Evolutionary conservation across 352 stramenopile species (phyloP).

Genomic region (Phytophthora multivora): DNA sequence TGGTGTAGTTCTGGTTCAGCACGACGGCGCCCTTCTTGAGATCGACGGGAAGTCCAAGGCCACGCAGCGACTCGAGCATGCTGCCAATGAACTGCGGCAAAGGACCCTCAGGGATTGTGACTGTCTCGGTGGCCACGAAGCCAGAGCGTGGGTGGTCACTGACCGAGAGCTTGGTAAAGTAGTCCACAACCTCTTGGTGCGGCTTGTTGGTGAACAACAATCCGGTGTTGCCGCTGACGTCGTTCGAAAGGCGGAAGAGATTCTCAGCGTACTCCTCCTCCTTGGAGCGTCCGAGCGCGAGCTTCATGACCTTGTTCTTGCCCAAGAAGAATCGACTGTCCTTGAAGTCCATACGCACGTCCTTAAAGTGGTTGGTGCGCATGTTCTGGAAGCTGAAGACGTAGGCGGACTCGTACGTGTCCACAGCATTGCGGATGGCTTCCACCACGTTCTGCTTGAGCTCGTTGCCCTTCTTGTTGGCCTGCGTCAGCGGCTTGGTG

Average conservation of each 20-base stretch:
- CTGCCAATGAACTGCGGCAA: slow-evolving; percentile 94
- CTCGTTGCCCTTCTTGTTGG: slow-evolving; percentile 95
- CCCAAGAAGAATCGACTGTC: slow-evolving; percentile 97
- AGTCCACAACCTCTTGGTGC: slow-evolving; percentile 88
- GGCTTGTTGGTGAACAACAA: slow-evolving; percentile 95
- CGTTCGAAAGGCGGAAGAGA: slow-evolving; percentile 90
- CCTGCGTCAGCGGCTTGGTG: slow-evolving; percentile 93
- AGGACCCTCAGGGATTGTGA: slow-evolving; percentile 89
- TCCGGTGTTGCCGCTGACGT: slow-evolving; percentile 93
- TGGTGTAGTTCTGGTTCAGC: slow-evolving; percentile 91
- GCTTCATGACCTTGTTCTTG: slow-evolving; percentile 99
- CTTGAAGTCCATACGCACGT: slow-evolving; percentile 96
- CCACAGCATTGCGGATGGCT: slow-evolving; percentile 92
- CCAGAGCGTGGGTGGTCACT: slow-evolving; percentile 95
- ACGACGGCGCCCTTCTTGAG: slow-evolving; percentile 96
- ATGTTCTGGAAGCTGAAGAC: slow-evolving; percentile 99
- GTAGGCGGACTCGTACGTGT: slow-evolving; percentile 93
- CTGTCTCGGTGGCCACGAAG: slow-evolving; percentile 89
- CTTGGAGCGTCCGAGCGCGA: slow-evolving; percentile 92
- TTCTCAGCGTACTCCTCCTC: slow-evolving; percentile 98
- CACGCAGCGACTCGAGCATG: slow-evolving; percentile 97
- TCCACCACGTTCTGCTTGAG: slow-evolving; percentile 97
- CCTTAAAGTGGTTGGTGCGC: slow-evolving; percentile 98
- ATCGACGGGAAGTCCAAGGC: slow-evolving; percentile 95
- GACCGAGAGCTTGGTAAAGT: slow-evolving; percentile 92